Evolutionary conservation across 371 early-diverging fungal genomes (phyloP).

Genomic region (Mortierella sp.): DNA sequence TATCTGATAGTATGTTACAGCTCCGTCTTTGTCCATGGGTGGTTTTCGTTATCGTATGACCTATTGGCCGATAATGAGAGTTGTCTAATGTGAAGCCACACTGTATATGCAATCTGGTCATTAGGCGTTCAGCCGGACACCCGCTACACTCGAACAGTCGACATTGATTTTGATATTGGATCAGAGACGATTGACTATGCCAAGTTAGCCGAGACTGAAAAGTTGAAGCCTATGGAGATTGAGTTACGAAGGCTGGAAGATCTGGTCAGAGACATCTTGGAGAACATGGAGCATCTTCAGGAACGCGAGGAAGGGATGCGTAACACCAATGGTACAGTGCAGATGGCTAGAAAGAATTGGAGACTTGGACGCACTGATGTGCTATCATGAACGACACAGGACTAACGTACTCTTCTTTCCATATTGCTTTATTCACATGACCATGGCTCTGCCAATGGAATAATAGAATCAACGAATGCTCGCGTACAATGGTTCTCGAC

Average conservation of each 20-base stretch:
- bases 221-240: slow-evolving; percentile 88
- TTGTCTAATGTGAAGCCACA: too few species aligned
- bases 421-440: not conserved
- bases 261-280: slow-evolving; percentile 78
- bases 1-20: slow-evolving; percentile 68
- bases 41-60: too few species aligned
- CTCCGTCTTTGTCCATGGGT: not conserved
- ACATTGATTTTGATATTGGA: slow-evolving; percentile 86
- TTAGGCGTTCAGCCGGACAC: slow-evolving; percentile 70
- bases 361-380: not conserved
- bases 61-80: too few species aligned
- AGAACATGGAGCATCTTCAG: slow-evolving; percentile 86
- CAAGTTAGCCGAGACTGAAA: slow-evolving; percentile 75
- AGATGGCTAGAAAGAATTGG: not conserved
- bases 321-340: slow-evolving; percentile 85
- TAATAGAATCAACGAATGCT: slow-evolving; percentile 83
- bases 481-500: slow-evolving; percentile 85
- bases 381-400: not conserved
- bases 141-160: slow-evolving; percentile 69
- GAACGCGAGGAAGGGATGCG: slow-evolving; percentile 83
- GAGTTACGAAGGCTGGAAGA: slow-evolving; percentile 87
- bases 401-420: not conserved
- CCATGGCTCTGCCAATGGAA: not conserved
- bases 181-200: slow-evolving; percentile 84
- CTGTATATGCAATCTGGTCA: not conserved